These are phyloP conservation scores for Venturia effusa DNA, from an alignment of 2,329 filamentous ascomycete genomes.

Conservation along the genomic window DNA sequence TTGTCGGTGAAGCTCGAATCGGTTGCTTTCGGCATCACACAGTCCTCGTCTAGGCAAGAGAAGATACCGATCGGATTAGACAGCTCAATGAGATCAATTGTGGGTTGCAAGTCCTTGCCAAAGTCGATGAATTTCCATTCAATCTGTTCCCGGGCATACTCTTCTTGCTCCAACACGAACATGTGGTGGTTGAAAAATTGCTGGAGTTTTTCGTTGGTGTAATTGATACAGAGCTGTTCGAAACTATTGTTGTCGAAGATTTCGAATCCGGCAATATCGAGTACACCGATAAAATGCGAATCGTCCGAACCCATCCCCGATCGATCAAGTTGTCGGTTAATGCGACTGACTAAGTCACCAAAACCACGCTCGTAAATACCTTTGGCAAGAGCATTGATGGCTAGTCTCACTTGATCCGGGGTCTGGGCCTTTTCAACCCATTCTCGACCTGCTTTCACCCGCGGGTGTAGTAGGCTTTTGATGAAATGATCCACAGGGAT, in stretches of 20 bases:
- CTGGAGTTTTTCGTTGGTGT: slow-evolving; percentile 97
- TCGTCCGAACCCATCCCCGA: slow-evolving; percentile 74
- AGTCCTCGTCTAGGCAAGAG: slow-evolving; percentile 94
- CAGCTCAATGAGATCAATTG: slow-evolving; percentile 92
- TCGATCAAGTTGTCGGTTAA: slow-evolving; percentile 87
- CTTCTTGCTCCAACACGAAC: slow-evolving; percentile 97
- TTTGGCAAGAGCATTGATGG: slow-evolving; percentile 85
- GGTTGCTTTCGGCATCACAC: slow-evolving; percentile 97
- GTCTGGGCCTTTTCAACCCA: slow-evolving; percentile 99
- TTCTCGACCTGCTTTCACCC: slow-evolving; percentile 88
- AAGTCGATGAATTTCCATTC: slow-evolving; percentile 99
- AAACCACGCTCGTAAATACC: slow-evolving; percentile 97
- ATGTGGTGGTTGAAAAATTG: slow-evolving; percentile 99
- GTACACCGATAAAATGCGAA: slow-evolving; percentile 89
- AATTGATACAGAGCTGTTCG: slow-evolving; percentile 98
- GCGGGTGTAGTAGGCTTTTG: slow-evolving; percentile 79
- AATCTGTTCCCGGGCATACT: slow-evolving; percentile 94
- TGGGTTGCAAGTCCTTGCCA: slow-evolving; percentile 90
- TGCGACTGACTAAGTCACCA: slow-evolving; percentile 79
- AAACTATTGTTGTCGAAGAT: slow-evolving; percentile 99
- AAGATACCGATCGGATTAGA: slow-evolving; percentile 98
- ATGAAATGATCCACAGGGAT: slow-evolving; percentile 78
- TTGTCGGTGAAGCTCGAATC: slow-evolving; percentile 97
- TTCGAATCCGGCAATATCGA: slow-evolving; percentile 98
- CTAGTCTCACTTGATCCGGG: slow-evolving; percentile 84